Conservation (phyloP, 345 rosid species). For the Syzygium aqueum region DNA sequence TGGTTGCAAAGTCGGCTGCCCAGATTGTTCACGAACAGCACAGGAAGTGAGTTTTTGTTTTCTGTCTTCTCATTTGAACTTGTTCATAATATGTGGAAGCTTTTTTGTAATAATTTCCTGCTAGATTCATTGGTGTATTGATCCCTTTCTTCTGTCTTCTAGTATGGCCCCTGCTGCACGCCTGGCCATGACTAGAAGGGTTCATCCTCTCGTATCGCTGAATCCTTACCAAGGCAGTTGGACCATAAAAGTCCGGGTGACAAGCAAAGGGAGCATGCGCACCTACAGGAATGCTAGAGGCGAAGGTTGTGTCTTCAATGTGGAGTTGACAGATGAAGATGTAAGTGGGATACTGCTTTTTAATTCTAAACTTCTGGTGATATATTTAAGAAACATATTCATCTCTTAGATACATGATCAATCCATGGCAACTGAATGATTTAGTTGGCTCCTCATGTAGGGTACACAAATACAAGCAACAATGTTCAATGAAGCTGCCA, state of each 20-base stretch:
- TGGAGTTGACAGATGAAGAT: conserved; percentile 90
- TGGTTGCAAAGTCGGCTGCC: conserved; percentile 65
- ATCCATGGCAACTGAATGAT: neutral
- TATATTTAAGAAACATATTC: neutral
- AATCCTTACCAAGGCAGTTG: conserved; percentile 95
- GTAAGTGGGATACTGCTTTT: conserved; percentile 25
- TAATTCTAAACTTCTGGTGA: neutral
- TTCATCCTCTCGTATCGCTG: conserved; percentile 85
- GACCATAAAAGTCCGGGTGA: conserved; percentile 88
- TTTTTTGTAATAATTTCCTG: neutral
- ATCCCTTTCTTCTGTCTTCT: neutral
- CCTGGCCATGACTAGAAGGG: conserved; percentile 86
- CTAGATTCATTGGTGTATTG: neutral
- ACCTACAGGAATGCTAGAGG: conserved; percentile 83
- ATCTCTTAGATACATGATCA: neutral
- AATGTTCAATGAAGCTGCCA: conserved; percentile 93
- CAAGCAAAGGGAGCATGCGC: conserved; percentile 82
- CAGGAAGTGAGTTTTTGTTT: conserved; percentile 40
- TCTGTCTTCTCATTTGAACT: neutral
- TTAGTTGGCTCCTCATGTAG: conserved; percentile 12
- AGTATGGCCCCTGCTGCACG: conserved; percentile 83
- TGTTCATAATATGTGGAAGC: neutral
- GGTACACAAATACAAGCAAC: conserved; percentile 97
- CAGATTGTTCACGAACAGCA: conserved; percentile 69
- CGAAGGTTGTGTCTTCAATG: conserved; percentile 93